Conservation (phyloP, 148 eudicot species). For the Suaeda aralocaspica region DNA sequence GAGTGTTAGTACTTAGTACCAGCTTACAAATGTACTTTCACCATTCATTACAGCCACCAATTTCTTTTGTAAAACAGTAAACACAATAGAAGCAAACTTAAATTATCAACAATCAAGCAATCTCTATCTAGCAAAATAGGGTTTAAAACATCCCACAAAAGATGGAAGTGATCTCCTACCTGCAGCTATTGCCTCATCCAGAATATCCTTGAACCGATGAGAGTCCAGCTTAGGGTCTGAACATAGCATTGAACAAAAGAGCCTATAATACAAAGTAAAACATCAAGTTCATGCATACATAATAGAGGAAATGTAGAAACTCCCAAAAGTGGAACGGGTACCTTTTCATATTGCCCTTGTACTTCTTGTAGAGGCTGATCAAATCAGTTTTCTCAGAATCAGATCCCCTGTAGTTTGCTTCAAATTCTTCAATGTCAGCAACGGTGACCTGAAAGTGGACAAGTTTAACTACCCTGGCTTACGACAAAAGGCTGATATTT, state of each 20-base stretch:
- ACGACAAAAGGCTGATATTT: too few relatives aligned
- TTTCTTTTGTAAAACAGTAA: neutral
- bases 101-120: neutral
- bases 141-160: neutral
- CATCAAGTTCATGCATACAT: neutral
- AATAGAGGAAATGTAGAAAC: neutral
- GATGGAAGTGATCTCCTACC: constrained; percentile 38
- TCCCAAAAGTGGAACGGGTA: constrained; percentile 20
- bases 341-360: constrained; percentile 92
- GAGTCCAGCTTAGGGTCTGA: constrained; percentile 87
- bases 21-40: neutral
- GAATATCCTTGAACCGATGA: constrained; percentile 86
- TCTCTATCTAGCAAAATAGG: neutral
- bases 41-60: neutral
- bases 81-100: too few relatives aligned
- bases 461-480: too few relatives aligned
- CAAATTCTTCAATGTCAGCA: constrained; percentile 95
- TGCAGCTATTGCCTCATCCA: constrained; percentile 84
- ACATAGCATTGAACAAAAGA: constrained; percentile 89
- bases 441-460: constrained; percentile 59
- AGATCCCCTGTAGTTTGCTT: constrained; percentile 94
- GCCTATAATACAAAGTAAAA: constrained; percentile 38
- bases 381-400: constrained; percentile 85
- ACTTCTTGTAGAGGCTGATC: constrained; percentile 62
- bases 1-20: neutral